Percentiles rank a stretch among this genome's conserved stretches.
These are phyloP conservation scores for Podila clonocystis DNA, from an alignment of 192 early-diverging fungal genomes.

Conservation along the genomic window DNA sequence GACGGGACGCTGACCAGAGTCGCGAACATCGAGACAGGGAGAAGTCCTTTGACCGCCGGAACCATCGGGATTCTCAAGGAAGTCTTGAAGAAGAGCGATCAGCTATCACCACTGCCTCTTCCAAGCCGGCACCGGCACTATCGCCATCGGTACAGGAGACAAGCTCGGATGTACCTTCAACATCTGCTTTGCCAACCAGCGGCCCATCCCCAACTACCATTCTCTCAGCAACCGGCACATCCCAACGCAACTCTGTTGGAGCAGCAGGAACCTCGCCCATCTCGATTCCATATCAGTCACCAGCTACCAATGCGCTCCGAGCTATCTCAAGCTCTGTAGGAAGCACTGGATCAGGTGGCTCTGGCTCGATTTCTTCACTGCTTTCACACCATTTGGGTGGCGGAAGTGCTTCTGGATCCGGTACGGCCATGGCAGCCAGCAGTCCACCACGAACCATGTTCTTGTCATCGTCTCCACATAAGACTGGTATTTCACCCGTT, in stretches of 20 bases:
- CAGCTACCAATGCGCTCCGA: conserved; percentile 38
- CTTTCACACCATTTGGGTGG: conserved; percentile 30
- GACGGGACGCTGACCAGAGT: conserved; percentile 18
- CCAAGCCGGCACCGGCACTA: background rate
- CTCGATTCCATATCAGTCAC: conserved; percentile 40
- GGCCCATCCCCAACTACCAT: conserved; percentile 2
- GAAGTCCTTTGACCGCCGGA: conserved; percentile 18
- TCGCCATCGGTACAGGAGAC: background rate
- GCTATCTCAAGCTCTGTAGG: conserved; percentile 49
- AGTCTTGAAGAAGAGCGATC: conserved; percentile 1
- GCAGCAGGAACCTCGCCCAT: conserved; percentile 22
- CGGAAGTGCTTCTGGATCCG: conserved; percentile 15
- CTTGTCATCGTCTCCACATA: conserved; percentile 36
- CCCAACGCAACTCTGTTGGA: conserved; percentile 15
- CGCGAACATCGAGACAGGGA: conserved; percentile 11
- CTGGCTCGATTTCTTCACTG: conserved; percentile 36
- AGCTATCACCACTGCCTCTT: background rate
- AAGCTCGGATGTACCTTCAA: no score
- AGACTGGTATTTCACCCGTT: conserved; percentile 30
- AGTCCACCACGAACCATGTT: conserved; percentile 46
- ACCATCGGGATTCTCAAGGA: conserved; percentile 10
- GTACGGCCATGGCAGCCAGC: conserved; percentile 14
- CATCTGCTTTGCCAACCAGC: conserved; percentile 10
- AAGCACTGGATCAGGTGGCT: conserved; percentile 45
- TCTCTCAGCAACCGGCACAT: background rate